Percentiles rank a stretch among this genome's conserved stretches.
Evolutionary conservation across 352 stramenopile species (phyloP).

Genomic region (Phytophthora hybrid): DNA sequence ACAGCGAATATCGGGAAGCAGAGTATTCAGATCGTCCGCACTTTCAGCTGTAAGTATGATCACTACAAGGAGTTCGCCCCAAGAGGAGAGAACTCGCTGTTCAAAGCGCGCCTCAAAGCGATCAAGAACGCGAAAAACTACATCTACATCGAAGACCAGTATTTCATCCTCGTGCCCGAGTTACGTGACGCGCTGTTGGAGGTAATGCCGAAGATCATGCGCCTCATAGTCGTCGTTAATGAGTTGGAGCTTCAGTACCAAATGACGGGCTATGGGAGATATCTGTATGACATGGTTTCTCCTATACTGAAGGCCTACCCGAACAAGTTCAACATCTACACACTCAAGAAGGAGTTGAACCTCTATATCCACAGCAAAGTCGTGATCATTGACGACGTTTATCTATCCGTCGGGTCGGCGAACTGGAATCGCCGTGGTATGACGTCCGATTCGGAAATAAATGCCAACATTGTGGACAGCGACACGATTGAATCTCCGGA

Average conservation of each 20-base stretch:
- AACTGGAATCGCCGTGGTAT: slow-evolving; percentile 63
- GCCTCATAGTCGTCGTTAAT: slow-evolving; percentile 58
- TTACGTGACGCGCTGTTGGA: slow-evolving; percentile 53
- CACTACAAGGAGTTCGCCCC: slow-evolving; percentile 61
- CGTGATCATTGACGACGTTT: slow-evolving; percentile 69
- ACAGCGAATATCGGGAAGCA: slow-evolving; percentile 19
- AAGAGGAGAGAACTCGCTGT: slow-evolving; percentile 50
- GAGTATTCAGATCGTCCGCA: slow-evolving; percentile 50
- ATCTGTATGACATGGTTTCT: slow-evolving; percentile 59
- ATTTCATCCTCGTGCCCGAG: slow-evolving; percentile 45
- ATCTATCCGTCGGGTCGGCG: slow-evolving; percentile 56
- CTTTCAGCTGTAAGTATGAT: slow-evolving; percentile 61
- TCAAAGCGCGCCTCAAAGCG: slow-evolving; percentile 49
- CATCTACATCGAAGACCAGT: slow-evolving; percentile 32
- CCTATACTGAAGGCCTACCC: slow-evolving; percentile 46
- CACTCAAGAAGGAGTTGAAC: slow-evolving; percentile 41
- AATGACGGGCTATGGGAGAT: slow-evolving; percentile 47
- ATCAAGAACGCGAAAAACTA: slow-evolving; percentile 54
- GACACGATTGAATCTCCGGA: slow-evolving; percentile 28
- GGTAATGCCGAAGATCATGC: slow-evolving; percentile 50
- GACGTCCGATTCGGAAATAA: slow-evolving; percentile 66
- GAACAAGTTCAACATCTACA: slow-evolving; percentile 44
- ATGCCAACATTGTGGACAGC: slow-evolving; percentile 56
- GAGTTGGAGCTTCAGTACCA: slow-evolving; percentile 32
- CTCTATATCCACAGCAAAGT: slow-evolving; percentile 68